These are phyloP conservation scores for Vanderwaltozyma tropicalis DNA, from an alignment of 805 yeast genomes.

Conservation along the genomic window DNA sequence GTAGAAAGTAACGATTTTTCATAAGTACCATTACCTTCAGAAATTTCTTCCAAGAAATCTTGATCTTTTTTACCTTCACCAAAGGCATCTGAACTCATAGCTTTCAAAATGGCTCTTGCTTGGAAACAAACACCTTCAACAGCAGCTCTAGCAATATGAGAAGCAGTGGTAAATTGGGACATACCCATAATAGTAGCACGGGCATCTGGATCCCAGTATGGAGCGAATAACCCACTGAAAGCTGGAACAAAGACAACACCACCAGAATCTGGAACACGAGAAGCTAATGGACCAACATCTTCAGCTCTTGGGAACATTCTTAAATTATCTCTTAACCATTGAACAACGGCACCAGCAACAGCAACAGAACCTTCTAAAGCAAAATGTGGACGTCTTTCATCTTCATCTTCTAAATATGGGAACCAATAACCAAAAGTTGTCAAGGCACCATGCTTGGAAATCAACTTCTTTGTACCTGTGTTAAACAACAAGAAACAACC, in stretches of 20 bases:
- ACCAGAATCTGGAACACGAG: slow-evolving; percentile 68
- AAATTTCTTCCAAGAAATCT: slow-evolving; percentile 45
- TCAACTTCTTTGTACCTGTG: slow-evolving; percentile 64
- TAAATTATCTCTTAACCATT: slow-evolving; percentile 88
- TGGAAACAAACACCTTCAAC: slow-evolving; percentile 93
- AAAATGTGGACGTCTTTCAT: slow-evolving; percentile 50
- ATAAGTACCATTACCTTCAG: slow-evolving; percentile 21
- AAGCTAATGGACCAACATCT: slow-evolving; percentile 85
- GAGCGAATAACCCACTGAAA: slow-evolving; percentile 87
- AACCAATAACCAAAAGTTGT: slow-evolving; percentile 91
- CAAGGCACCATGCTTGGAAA: slow-evolving; percentile 69
- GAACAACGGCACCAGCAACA: slow-evolving; percentile 89
- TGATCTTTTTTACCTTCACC: slow-evolving; percentile 33
- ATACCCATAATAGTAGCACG: slow-evolving; percentile 89
- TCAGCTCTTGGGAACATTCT: slow-evolving; percentile 70
- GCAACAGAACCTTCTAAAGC: slow-evolving; percentile 95
- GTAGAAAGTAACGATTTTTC: slow-evolving; percentile 42
- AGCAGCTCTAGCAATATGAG: slow-evolving; percentile 90
- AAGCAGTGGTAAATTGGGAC: slow-evolving; percentile 84
- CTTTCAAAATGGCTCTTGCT: slow-evolving; percentile 78
- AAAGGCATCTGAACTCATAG: slow-evolving; percentile 81
- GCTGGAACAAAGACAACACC: slow-evolving; percentile 95
- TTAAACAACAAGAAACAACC: slow-evolving; percentile 87
- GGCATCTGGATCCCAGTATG: slow-evolving; percentile 90
- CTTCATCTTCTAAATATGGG: slow-evolving; percentile 41